Percentiles rank a stretch among this genome's conserved stretches.
phyloP scores from a whole-genome alignment of 495 filamentous ascomycete genomes.

The Hypoxylon intermedium region DNA sequence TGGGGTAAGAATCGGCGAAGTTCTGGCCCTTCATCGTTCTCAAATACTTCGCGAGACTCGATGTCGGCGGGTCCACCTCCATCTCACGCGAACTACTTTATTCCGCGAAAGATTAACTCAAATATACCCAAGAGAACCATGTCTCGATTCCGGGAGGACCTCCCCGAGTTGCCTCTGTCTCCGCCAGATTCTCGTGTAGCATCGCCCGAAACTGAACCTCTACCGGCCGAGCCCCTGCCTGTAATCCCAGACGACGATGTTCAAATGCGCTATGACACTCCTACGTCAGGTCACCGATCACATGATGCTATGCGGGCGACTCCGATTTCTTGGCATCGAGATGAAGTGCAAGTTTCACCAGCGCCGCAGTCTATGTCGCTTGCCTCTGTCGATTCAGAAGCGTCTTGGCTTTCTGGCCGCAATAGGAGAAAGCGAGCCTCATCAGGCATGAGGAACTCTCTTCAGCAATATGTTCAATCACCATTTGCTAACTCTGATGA shows the following conservation, averaged over 20 bases:
- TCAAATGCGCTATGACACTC: constrained; percentile 54
- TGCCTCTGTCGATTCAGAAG: constrained; percentile 89
- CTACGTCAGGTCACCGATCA: constrained; percentile 53
- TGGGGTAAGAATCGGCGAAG: constrained; percentile 67
- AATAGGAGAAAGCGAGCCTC: constrained; percentile 51
- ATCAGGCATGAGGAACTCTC: constrained; percentile 46
- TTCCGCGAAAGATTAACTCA: constrained; percentile 49
- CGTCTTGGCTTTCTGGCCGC: constrained; percentile 85
- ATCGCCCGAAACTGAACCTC: constrained; percentile 66
- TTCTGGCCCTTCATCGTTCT: constrained; percentile 69
- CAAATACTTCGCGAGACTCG: constrained; percentile 87
- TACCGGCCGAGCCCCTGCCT: constrained; percentile 44
- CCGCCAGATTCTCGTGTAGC: constrained; percentile 82
- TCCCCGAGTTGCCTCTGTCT: constrained; percentile 82
- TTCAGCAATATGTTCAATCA: constrained; percentile 41
- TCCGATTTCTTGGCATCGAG: constrained; percentile 52
- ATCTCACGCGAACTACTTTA: constrained; percentile 40
- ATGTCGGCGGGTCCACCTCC: constrained; percentile 51
- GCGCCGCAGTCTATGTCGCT: constrained; percentile 66
- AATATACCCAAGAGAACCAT: constrained; percentile 73
- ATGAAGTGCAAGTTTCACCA: constrained; percentile 52
- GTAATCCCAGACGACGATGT: constrained; percentile 42
- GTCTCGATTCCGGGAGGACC: constrained; percentile 92
- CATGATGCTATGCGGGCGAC: constrained; percentile 50
- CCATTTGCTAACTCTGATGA: constrained; percentile 48